Conservation (phyloP, 441 rosid species). For the Gossypium schwendimanii region DNA sequence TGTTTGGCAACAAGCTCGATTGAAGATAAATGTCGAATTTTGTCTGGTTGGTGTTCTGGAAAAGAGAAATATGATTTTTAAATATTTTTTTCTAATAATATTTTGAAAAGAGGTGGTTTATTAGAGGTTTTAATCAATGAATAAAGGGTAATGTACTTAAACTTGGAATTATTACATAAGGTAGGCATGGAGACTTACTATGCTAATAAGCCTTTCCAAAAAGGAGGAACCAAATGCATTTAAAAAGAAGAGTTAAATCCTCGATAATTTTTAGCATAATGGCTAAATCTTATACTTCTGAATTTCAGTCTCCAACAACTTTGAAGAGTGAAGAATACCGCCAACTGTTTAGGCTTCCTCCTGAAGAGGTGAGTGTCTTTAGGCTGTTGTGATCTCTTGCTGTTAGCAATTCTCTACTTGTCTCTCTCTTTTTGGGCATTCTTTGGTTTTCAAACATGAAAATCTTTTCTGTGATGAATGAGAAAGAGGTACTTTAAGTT, state of each 20-base stretch:
- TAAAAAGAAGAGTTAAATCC: background rate
- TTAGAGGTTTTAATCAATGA: background rate
- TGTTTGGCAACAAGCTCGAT: background rate
- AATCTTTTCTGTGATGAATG: background rate
- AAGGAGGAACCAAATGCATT: background rate
- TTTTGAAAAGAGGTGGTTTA: background rate
- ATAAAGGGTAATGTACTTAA: background rate
- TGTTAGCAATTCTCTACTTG: background rate
- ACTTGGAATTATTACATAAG: background rate
- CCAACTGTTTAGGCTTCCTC: constrained; percentile 78
- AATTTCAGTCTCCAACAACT: constrained; percentile 37
- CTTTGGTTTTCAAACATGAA: background rate
- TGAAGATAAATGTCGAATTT: background rate
- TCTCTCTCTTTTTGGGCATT: background rate
- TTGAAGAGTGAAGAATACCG: constrained; percentile 82
- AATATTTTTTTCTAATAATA: background rate
- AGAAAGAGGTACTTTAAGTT: background rate
- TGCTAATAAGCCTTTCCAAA: background rate
- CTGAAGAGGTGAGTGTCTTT: constrained; percentile 61
- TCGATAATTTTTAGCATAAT: background rate
- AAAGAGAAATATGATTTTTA: background rate
- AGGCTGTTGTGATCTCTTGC: background rate
- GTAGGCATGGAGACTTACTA: background rate
- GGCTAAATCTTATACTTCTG: constrained; percentile 4
- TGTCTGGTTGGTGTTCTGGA: background rate